Percentiles rank a stretch among this genome's conserved stretches.
Evolutionary conservation across 2,329 filamentous ascomycete species (phyloP).

Genomic region (Botrytis hyacinthi): DNA sequence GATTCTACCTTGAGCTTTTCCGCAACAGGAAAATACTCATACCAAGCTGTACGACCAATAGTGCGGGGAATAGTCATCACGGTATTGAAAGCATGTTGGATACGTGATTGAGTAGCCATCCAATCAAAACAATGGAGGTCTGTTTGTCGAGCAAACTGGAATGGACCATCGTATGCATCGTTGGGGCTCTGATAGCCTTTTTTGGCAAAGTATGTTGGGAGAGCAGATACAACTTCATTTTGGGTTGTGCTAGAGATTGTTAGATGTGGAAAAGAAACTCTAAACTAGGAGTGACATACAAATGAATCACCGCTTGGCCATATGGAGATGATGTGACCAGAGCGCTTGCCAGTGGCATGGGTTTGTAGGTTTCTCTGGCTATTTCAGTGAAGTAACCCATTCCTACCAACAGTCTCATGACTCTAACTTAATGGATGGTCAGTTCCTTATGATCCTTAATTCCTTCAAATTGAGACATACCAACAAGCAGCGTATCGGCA

Average conservation of each 20-base stretch:
- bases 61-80: slow-evolving; percentile 22
- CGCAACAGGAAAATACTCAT: slow-evolving; percentile 19
- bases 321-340: slow-evolving; percentile 17
- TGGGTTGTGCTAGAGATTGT: slow-evolving; percentile 12
- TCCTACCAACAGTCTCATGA: slow-evolving; percentile 23
- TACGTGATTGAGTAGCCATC: slow-evolving; percentile 20
- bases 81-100: slow-evolving; percentile 25
- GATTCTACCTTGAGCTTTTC: slow-evolving; percentile 15
- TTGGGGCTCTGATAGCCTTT: slow-evolving; percentile 20
- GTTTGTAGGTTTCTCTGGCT: slow-evolving; percentile 7
- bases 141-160: slow-evolving; percentile 22
- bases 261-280: not conserved
- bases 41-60: slow-evolving; percentile 12
- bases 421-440: not conserved
- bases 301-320: not conserved
- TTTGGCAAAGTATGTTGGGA: slow-evolving; percentile 22
- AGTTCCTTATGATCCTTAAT: not conserved
- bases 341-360: slow-evolving; percentile 12
- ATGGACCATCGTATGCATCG: slow-evolving; percentile 24
- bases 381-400: slow-evolving; percentile 22
- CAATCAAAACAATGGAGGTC: slow-evolving; percentile 26
- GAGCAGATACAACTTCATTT: slow-evolving; percentile 17
- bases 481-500: slow-evolving; percentile 13
- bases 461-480: not conserved
- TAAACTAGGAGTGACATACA: not conserved